These are phyloP conservation scores for Lachancea meyersii DNA, from an alignment of 805 yeast genomes.

Conservation along the genomic window DNA sequence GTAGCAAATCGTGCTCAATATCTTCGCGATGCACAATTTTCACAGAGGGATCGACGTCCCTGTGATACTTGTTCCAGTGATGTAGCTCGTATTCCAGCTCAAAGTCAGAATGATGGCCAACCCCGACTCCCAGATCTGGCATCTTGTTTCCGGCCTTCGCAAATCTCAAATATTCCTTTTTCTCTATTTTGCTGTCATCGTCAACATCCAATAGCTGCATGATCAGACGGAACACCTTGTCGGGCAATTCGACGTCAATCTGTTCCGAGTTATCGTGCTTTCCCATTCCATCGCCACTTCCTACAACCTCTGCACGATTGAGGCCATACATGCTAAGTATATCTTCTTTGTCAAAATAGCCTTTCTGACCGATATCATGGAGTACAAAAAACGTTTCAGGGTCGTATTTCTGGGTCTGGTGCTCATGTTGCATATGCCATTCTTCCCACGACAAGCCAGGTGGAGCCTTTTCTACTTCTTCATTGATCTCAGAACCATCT, in stretches of 20 bases:
- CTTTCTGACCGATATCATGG: conserved; percentile 66
- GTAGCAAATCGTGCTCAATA: conserved; percentile 76
- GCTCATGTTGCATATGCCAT: conserved; percentile 91
- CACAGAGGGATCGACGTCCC: conserved; percentile 76
- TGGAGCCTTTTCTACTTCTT: conserved; percentile 41
- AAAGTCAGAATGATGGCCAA: conserved; percentile 90
- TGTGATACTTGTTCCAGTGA: conserved; percentile 83
- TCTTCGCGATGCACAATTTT: conserved; percentile 79
- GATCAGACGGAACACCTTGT: conserved; percentile 49
- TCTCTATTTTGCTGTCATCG: conserved; percentile 55
- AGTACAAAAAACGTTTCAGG: conserved; percentile 69
- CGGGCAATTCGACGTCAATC: conserved; percentile 46
- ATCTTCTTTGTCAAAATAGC: conserved; percentile 51
- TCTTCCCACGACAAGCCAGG: conserved; percentile 62
- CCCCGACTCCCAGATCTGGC: conserved; percentile 91
- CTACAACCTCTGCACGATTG: conserved; percentile 62
- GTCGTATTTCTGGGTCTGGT: conserved; percentile 67
- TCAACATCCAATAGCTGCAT: conserved; percentile 58
- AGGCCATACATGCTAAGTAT: conserved; percentile 79
- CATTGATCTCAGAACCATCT: conserved; percentile 23
- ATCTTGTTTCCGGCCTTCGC: conserved; percentile 58
- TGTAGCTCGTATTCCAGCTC: conserved; percentile 91
- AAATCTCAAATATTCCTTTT: conserved; percentile 66
- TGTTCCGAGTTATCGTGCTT: conserved; percentile 61
- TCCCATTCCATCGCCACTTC: conserved; percentile 89